Evolutionary conservation across 208 protist species (phyloP), one percentile per base, ranked within the genome.

Genomic region (Zelonia costaricensis): DNA sequence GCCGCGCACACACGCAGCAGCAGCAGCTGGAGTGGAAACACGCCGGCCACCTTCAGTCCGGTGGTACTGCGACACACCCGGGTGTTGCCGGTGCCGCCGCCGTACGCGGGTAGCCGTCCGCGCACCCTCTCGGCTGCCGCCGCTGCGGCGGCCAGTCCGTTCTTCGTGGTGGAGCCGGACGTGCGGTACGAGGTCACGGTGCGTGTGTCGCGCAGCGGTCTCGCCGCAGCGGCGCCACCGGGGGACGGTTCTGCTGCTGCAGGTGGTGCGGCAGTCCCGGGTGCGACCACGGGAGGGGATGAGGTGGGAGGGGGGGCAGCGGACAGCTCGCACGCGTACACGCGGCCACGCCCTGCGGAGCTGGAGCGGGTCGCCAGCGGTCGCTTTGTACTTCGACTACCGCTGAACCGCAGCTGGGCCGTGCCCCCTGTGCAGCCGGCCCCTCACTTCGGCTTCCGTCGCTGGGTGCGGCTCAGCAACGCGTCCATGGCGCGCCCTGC

Each of bases 401-500:
- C 88, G 15, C 62, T 94, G 1, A 46, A 57, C 39, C 74, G 76
- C 15, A 38, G 39, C 33, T 85, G 81, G 84, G 53, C 61, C 8
- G 65, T 83, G 16, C 75, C 76, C 15, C 59, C 65, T 1, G 42
- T 60, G 18, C 40, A 31, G 5, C 62, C 75, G 8, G 27, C 42
- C 35, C 69, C 76, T 16, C 88, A 94, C 74, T 94, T 91, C 74
- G 88, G 88, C n/a, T 67, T 84, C 42, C 57, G 62, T 7, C 85
- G 88, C 4, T 22, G 0, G 18, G 59, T 94, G 40, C 65, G 57
- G 5, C 51, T 88, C 15, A 71, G 55, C 4, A 48, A 63, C 45
- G 49, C 36, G 16, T 90, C 87, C 47, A 47, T 77, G 44, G 8
- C 25, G 6, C 60, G 65, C 25, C n/a, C 30, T n/a, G 74, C 83